Percentiles rank a stretch among this genome's conserved stretches.
phyloP scores from a whole-genome alignment of 768 basidiomycete species.

The Daedaleopsis nitida region DNA sequence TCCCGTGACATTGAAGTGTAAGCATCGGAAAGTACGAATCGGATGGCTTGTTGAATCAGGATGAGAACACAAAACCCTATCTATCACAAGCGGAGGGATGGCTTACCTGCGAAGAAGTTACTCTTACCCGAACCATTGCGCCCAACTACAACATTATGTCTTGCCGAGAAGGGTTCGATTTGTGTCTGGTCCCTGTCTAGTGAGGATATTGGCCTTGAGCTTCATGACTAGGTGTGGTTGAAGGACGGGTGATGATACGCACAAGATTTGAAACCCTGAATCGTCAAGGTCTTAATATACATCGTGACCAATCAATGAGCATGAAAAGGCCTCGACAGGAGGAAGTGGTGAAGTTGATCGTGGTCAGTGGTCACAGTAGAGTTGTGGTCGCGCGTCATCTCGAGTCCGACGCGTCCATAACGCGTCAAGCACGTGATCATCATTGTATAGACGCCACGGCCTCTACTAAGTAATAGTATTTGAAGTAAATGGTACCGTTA shows the following conservation, averaged over 20 bases:
- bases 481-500: no score
- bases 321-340: not conserved
- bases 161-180: constrained; percentile 92
- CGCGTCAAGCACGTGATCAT: not conserved
- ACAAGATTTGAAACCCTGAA: constrained; percentile 99
- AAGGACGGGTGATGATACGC: constrained; percentile 27
- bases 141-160: constrained; percentile 96
- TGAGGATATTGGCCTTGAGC: not conserved
- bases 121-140: constrained; percentile 98
- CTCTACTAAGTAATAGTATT: no score
- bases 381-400: not conserved
- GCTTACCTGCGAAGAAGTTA: constrained; percentile 93
- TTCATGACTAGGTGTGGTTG: no score
- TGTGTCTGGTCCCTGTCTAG: constrained; percentile 85
- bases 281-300: constrained; percentile 88
- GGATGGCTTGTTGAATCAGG: constrained; percentile 46
- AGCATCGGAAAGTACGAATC: constrained; percentile 96
- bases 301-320: constrained; percentile 36
- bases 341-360: not conserved
- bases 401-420: not conserved
- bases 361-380: not conserved
- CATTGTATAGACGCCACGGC: not conserved
- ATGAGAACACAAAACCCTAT: not conserved
- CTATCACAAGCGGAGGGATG: no score
- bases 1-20: constrained; percentile 95